These are phyloP conservation scores for Halophytophthora polymorphica DNA, from an alignment of 352 stramenopile species.

Conservation along the genomic window DNA sequence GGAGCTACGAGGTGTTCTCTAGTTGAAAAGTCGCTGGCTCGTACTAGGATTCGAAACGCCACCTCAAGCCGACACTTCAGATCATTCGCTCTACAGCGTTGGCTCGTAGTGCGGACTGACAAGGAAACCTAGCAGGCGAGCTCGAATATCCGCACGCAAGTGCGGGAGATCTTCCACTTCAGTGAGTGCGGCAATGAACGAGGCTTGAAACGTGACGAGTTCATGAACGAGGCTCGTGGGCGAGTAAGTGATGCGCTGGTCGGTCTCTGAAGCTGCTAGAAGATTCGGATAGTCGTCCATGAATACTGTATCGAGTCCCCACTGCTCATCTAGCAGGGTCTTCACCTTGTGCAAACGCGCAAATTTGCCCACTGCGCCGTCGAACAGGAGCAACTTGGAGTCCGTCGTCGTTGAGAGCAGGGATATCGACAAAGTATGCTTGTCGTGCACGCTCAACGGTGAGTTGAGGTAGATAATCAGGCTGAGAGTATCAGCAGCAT, in stretches of 20 bases:
- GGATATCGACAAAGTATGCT: conserved; percentile 11
- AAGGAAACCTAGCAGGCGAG: conserved; percentile 18
- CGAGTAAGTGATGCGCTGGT: conserved; percentile 22
- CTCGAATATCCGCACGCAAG: conserved; percentile 11
- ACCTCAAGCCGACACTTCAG: too few relatives aligned
- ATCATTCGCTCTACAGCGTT: too few relatives aligned
- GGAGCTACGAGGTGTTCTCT: background rate
- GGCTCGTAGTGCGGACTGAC: background rate
- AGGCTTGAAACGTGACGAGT: conserved; percentile 10
- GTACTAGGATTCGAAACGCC: too few relatives aligned
- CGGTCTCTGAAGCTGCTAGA: conserved; percentile 15
- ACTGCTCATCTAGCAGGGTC: conserved; percentile 26
- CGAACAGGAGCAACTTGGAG: conserved; percentile 8
- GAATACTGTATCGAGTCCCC: conserved; percentile 22
- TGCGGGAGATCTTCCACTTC: conserved; percentile 10
- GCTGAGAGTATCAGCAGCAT: conserved; percentile 18
- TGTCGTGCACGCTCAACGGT: background rate
- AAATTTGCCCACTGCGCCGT: conserved; percentile 24
- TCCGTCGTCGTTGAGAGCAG: conserved; percentile 8
- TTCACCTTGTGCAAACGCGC: conserved; percentile 28
- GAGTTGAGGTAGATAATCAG: conserved; percentile 9
- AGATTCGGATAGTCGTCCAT: conserved; percentile 28
- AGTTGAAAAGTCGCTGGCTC: conserved; percentile 23
- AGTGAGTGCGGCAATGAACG: conserved; percentile 5
- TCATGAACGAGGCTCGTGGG: conserved; percentile 10